phyloP scores from a whole-genome alignment of 805 yeast species.

The Cyberlindnera saturnus region DNA sequence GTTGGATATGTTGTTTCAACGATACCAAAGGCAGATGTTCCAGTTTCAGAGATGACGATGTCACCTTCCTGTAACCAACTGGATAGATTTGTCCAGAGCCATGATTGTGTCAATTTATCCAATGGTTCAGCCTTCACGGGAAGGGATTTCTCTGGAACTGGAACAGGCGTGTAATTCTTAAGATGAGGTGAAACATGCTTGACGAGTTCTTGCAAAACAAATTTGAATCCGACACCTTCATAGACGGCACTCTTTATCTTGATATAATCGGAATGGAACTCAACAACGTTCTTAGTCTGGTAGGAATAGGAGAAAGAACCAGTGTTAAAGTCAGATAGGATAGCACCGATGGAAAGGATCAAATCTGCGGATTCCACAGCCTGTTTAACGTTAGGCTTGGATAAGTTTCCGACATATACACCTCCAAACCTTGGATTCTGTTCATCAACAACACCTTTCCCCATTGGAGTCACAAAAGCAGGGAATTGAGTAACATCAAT shows the following conservation, averaged over 20 bases:
- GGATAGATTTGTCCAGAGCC: conserved; percentile 59
- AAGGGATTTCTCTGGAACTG: conserved; percentile 46
- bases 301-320: conserved; percentile 75
- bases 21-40: conserved; percentile 69
- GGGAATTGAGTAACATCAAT: conserved; percentile 68
- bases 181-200: conserved; percentile 30
- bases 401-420: conserved; percentile 72
- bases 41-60: conserved; percentile 61
- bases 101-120: conserved; percentile 50
- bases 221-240: conserved; percentile 66
- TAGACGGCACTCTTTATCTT: conserved; percentile 61
- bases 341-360: conserved; percentile 70
- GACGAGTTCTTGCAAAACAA: conserved; percentile 38
- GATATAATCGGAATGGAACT: conserved; percentile 45
- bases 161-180: conserved; percentile 39
- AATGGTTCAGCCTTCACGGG: conserved; percentile 31
- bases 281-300: conserved; percentile 48
- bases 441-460: conserved; percentile 73
- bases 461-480: conserved; percentile 81
- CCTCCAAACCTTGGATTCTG: conserved; percentile 68
- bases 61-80: conserved; percentile 59
- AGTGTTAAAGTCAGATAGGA: conserved; percentile 81
- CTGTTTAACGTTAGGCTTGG: conserved; percentile 60
- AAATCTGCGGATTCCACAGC: conserved; percentile 69
- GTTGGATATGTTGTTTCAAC: conserved; percentile 57